Evolutionary conservation across 805 yeast genomes (phyloP), one percentile per base, ranked within the genome.

Genomic region (Kodamaea nitidulidarum): DNA sequence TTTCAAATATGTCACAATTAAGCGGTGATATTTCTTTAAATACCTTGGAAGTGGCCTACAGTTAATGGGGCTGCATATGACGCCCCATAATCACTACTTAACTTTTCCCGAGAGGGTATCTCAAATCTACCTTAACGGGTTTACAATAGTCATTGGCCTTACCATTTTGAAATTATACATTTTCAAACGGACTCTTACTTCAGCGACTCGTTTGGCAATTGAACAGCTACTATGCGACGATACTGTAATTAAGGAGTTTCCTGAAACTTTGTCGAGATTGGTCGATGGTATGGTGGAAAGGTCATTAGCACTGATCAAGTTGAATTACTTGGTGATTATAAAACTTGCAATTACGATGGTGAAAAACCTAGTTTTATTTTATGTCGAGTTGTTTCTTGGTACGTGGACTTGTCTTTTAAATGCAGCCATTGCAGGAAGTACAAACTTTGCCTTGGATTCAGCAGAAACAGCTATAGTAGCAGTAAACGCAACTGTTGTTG

Each of bases 321-420:
- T 66, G 7, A 77, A 71, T 0, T 61, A 79, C 7, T 50, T 73
- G 20, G 56, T 65, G 2, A 47, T 73, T 0, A 39, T 85, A 8
- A 51, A 67, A 1, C 41, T 79, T 35, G 50, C 78, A 8, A 54
- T 86, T 0, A 73, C 77, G 0, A 82, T 79, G 0, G 63, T 81
- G 6, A 81, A 84, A 48, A 68, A 71, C 30, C 46, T 88, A 29
- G 55, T 86, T 0, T 53, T 77, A 3, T 86, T 91, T 53, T 64
- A 78, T 6, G 62, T 91, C 7, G 88, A 88, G 22, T 50, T 91
- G 46, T 75, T 84, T 35, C 58, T 88, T 2, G 98, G 97, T 0
- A 93, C 98, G 0, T 87, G 86, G 59, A 81, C 84, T 0, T 93
- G 98, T 58, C 65, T 93, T 10, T 56, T 88, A 10, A 77, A 84